Percentiles rank a stretch among this genome's conserved stretches.
Evolutionary conservation across 2,329 filamentous ascomycete species (phyloP).

Genomic region (Parastagonospora nodorum): DNA sequence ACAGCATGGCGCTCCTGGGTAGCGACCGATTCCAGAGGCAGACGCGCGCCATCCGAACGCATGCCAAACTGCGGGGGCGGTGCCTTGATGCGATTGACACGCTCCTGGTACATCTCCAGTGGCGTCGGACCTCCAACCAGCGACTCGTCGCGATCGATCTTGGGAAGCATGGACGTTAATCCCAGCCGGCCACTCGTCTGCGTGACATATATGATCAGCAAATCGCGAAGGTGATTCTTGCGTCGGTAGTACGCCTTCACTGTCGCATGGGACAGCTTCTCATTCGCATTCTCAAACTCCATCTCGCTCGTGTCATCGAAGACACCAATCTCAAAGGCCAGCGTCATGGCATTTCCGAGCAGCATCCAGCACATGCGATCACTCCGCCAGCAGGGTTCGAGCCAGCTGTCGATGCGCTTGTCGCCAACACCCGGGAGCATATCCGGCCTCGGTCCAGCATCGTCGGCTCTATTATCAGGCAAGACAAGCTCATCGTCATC

Average conservation of each 20-base stretch:
- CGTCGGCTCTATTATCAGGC: conserved; percentile 68
- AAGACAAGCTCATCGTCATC: conserved; percentile 68
- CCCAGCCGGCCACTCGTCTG: conserved; percentile 92
- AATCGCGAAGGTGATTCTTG: conserved; percentile 78
- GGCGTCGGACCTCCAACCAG: conserved; percentile 33
- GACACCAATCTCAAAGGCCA: conserved; percentile 92
- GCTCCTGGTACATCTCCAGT: conserved; percentile 42
- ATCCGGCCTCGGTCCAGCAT: conserved; percentile 45
- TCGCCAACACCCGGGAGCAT: conserved; percentile 70
- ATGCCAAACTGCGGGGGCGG: conserved; percentile 43
- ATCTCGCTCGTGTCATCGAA: conserved; percentile 87
- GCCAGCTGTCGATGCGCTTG: conserved; percentile 89
- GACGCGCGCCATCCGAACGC: conserved; percentile 42
- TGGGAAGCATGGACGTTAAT: conserved; percentile 90
- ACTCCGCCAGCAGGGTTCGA: conserved; percentile 88
- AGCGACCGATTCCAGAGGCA: conserved; percentile 43
- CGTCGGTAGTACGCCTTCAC: conserved; percentile 78
- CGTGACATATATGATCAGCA: conserved; percentile 88
- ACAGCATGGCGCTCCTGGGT: conserved; percentile 45
- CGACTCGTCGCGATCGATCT: conserved; percentile 38
- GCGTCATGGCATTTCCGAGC: conserved; percentile 83
- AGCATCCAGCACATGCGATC: conserved; percentile 99
- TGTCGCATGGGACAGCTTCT: conserved; percentile 55
- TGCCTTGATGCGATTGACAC: conserved; percentile 41
- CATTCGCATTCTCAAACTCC: conserved; percentile 53